Percentiles rank a stretch among this genome's conserved stretches.
These are phyloP conservation scores for Closterium sp. DNA, from an alignment of 139 green algal genomes.

Conservation along the genomic window DNA sequence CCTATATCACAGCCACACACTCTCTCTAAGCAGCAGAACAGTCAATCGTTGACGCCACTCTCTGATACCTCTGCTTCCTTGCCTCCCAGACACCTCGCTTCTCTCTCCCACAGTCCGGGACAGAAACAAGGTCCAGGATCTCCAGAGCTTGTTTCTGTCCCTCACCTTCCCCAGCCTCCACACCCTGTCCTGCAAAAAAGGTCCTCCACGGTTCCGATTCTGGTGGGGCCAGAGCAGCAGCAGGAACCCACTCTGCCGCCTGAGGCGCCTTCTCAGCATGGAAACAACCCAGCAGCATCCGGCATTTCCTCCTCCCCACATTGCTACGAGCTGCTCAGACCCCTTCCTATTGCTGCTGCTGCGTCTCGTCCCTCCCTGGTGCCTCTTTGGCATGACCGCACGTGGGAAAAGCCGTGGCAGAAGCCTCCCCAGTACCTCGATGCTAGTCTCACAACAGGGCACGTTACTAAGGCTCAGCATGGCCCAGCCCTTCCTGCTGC, in stretches of 20 bases:
- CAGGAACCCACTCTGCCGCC: neutral
- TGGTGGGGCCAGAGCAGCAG: neutral
- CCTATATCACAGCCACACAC: neutral
- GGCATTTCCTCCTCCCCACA: neutral
- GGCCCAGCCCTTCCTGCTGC: neutral
- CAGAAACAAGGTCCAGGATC: no score
- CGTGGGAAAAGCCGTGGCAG: neutral
- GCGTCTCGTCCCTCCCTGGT: neutral
- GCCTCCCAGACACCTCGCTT: neutral
- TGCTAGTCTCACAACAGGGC: no score
- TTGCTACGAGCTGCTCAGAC: neutral
- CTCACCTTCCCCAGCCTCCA: neutral
- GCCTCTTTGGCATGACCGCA: no score
- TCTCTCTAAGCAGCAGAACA: neutral
- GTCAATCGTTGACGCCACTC: neutral
- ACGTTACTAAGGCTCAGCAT: neutral
- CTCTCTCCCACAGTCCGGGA: neutral
- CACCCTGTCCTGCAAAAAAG: neutral
- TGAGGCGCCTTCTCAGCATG: neutral
- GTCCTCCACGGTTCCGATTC: neutral
- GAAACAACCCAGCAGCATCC: neutral
- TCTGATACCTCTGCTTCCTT: neutral
- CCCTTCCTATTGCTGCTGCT: neutral
- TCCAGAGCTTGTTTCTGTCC: neutral
- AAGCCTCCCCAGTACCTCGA: neutral